These are phyloP conservation scores for Botrytis cinerea DNA, from an alignment of 2,329 filamentous ascomycete species.

Conservation along the genomic window DNA sequence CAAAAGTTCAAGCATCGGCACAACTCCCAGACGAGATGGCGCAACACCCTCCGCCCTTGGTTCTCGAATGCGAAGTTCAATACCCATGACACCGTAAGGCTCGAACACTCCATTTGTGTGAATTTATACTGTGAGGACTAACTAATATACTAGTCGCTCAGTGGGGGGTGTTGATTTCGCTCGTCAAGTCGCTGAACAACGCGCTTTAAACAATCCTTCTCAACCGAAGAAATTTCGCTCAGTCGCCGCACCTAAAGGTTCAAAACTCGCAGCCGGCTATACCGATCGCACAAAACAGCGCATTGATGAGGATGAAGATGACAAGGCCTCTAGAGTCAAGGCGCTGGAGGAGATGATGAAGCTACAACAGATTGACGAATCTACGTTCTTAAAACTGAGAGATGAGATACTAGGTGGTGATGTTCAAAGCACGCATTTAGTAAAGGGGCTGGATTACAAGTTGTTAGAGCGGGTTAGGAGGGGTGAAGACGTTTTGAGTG, in stretches of 20 bases:
- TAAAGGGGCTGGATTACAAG: slow-evolving; percentile 89
- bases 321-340: slow-evolving; percentile 66
- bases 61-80: slow-evolving; percentile 75
- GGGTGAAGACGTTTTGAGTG: slow-evolving; percentile 46
- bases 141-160: slow-evolving; percentile 26
- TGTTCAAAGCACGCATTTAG: slow-evolving; percentile 75
- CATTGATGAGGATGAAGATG: slow-evolving; percentile 52
- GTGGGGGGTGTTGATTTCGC: slow-evolving; percentile 68
- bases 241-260: slow-evolving; percentile 75
- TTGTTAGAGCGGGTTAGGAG: slow-evolving; percentile 68
- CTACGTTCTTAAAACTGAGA: slow-evolving; percentile 73
- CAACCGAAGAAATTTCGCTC: slow-evolving; percentile 76
- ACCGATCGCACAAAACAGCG: slow-evolving; percentile 75
- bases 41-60: slow-evolving; percentile 62
- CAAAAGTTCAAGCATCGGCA: slow-evolving; percentile 29
- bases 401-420: slow-evolving; percentile 82
- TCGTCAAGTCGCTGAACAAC: slow-evolving; percentile 76
- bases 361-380: slow-evolving; percentile 78
- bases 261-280: slow-evolving; percentile 78
- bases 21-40: slow-evolving; percentile 48
- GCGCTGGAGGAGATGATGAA: slow-evolving; percentile 81
- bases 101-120: neutral
- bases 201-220: slow-evolving; percentile 35
- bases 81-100: slow-evolving; percentile 90
- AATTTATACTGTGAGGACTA: neutral